phyloP scores from a whole-genome alignment of 164 flowering plant species.

The Piper longum region DNA sequence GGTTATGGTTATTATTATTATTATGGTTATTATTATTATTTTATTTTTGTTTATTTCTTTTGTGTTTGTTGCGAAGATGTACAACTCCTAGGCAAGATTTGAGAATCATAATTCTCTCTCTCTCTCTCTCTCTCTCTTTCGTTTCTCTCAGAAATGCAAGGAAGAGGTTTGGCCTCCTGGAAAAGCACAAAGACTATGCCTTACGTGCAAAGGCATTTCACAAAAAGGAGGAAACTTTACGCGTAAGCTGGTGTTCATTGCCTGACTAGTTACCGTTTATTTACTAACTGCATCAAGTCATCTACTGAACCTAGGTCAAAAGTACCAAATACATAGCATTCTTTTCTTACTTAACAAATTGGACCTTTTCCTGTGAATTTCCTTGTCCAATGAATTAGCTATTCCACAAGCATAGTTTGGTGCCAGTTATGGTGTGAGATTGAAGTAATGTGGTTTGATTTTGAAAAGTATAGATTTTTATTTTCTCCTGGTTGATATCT shows the following conservation, averaged over 20 bases:
- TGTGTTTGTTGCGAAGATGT: too few species aligned
- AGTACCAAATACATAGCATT: background rate
- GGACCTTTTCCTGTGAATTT: background rate
- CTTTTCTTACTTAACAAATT: background rate
- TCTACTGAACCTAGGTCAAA: background rate
- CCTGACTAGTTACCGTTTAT: background rate
- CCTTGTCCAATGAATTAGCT: background rate
- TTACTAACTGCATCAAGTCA: background rate
- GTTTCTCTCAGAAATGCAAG: constrained; percentile 27
- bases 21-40: too few species aligned
- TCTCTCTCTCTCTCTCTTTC: background rate
- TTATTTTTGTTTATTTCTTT: too few species aligned
- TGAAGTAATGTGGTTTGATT: background rate
- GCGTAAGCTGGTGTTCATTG: constrained; percentile 18
- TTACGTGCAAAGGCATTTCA: constrained; percentile 60
- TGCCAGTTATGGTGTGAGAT: background rate
- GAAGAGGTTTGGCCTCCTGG: constrained; percentile 67
- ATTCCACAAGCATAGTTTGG: too few species aligned
- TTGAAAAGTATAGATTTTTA: background rate
- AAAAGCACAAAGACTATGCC: constrained; percentile 85
- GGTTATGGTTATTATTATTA: background rate
- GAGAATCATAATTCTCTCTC: background rate
- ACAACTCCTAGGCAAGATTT: too few species aligned
- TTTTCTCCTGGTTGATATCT: background rate
- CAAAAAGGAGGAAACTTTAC: constrained; percentile 50